Percentiles rank a stretch among this genome's conserved stretches.
These are phyloP conservation scores for Trichoderma gamsii DNA, from an alignment of 495 filamentous ascomycete species.

Conservation along the genomic window DNA sequence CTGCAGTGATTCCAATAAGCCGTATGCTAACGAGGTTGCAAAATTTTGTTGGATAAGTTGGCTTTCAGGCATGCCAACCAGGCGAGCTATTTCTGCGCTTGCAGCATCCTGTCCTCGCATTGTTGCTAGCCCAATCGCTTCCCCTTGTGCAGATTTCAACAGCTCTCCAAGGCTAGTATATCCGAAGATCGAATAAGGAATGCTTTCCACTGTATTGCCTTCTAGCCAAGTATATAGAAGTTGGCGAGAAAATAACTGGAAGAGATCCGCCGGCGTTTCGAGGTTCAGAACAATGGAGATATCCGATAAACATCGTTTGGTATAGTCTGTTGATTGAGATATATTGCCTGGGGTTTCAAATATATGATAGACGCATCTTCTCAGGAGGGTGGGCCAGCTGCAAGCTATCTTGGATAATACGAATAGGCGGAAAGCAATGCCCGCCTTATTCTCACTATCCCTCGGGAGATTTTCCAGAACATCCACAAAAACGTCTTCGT, in stretches of 20 bases:
- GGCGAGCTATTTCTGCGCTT: slow-evolving; percentile 49
- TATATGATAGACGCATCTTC: slow-evolving; percentile 82
- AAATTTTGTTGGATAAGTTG: slow-evolving; percentile 65
- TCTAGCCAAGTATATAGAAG: slow-evolving; percentile 90
- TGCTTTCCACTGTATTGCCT: slow-evolving; percentile 51
- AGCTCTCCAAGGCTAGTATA: slow-evolving; percentile 66
- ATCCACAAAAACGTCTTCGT: slow-evolving; percentile 76
- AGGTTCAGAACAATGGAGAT: slow-evolving; percentile 62
- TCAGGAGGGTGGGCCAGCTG: slow-evolving; percentile 71
- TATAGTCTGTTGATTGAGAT: slow-evolving; percentile 56
- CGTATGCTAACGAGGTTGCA: slow-evolving; percentile 75
- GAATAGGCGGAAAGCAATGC: slow-evolving; percentile 77
- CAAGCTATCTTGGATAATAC: slow-evolving; percentile 69
- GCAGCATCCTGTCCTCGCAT: slow-evolving; percentile 71
- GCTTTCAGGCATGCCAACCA: slow-evolving; percentile 47
- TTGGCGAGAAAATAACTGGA: slow-evolving; percentile 84
- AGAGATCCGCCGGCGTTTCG: slow-evolving; percentile 58
- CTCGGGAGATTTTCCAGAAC: slow-evolving; percentile 65
- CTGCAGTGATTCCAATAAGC: slow-evolving; percentile 70
- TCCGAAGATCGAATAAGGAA: slow-evolving; percentile 78
- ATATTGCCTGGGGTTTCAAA: slow-evolving; percentile 79
- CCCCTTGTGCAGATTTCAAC: slow-evolving; percentile 65
- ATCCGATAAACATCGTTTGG: slow-evolving; percentile 58
- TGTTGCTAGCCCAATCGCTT: slow-evolving; percentile 73
- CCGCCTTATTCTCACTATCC: slow-evolving; percentile 66